These are phyloP conservation scores for Huntiella decipiens DNA, from an alignment of 2,329 filamentous ascomycete genomes.

Conservation along the genomic window DNA sequence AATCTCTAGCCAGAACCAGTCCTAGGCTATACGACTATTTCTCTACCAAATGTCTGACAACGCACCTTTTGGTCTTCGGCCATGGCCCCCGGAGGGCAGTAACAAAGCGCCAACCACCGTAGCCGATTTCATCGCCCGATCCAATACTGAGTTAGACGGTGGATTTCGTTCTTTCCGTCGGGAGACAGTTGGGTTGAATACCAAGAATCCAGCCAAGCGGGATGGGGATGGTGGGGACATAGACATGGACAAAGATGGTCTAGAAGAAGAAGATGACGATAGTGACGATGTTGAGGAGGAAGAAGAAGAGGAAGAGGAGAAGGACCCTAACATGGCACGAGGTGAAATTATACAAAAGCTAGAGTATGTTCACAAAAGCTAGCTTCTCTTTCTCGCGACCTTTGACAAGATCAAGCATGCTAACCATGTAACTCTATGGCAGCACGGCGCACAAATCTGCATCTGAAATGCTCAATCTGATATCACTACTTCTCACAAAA, in stretches of 20 bases:
- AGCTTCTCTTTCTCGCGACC: not conserved
- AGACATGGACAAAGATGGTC: conserved; percentile 26
- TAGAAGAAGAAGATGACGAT: conserved; percentile 19
- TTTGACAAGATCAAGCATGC: not conserved
- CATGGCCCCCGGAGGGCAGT: conserved; percentile 25
- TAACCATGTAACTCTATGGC: conserved; percentile 12
- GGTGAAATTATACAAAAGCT: conserved; percentile 39
- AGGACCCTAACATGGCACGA: conserved; percentile 29
- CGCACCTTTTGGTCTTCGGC: conserved; percentile 11
- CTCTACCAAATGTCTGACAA: conserved; percentile 5
- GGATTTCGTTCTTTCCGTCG: conserved; percentile 70
- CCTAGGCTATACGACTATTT: not conserved
- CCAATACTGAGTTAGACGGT: conserved; percentile 53
- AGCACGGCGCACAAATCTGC: conserved; percentile 38
- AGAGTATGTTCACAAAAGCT: conserved; percentile 24
- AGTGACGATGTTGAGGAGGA: conserved; percentile 18
- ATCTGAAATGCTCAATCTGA: conserved; percentile 56
- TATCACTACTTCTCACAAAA: conserved; percentile 71
- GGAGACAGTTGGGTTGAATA: conserved; percentile 17
- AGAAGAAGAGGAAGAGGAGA: conserved; percentile 24
- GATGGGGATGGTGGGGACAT: conserved; percentile 23
- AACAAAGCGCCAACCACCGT: conserved; percentile 42
- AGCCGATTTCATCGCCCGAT: conserved; percentile 57
- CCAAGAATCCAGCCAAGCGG: not conserved
- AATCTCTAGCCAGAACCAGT: not conserved